These are phyloP conservation scores for Potentilla sterilis DNA, from an alignment of 306 rosid genomes.

Conservation along the genomic window DNA sequence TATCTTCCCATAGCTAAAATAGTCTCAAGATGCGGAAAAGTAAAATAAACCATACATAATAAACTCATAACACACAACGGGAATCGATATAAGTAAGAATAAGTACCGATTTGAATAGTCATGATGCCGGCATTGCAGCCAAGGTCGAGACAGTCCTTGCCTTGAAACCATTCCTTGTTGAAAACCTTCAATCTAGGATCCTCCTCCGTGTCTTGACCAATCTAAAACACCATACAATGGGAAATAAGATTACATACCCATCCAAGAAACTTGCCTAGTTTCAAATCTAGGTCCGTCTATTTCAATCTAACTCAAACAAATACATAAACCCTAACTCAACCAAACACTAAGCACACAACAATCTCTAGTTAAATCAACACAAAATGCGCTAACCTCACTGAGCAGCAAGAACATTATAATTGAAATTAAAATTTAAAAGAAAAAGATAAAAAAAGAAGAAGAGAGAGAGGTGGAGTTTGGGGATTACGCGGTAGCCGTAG, in stretches of 20 bases:
- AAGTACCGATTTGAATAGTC: conserved; percentile 74
- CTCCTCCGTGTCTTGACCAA: conserved; percentile 58
- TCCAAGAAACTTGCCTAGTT: background rate
- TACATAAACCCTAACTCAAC: background rate
- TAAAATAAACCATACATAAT: background rate
- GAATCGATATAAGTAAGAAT: background rate
- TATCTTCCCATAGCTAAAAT: background rate
- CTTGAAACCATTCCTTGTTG: conserved; percentile 85
- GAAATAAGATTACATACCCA: background rate
- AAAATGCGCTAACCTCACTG: background rate
- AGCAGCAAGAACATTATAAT: background rate
- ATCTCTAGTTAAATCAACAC: too few relatives aligned
- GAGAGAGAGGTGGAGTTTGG: background rate
- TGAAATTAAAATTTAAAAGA: background rate
- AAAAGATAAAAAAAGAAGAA: background rate
- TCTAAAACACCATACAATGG: conserved; percentile 35
- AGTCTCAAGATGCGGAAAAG: background rate
- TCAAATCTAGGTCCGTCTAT: background rate
- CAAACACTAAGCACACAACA: background rate
- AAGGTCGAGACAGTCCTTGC: conserved; percentile 81
- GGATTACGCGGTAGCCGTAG: conserved; percentile 82
- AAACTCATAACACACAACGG: background rate
- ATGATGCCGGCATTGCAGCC: conserved; percentile 80
- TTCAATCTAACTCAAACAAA: background rate
- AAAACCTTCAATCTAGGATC: conserved; percentile 79